Conservation (phyloP, 2,329 filamentous ascomycete genomes). For the Fusarium sp. region DNA sequence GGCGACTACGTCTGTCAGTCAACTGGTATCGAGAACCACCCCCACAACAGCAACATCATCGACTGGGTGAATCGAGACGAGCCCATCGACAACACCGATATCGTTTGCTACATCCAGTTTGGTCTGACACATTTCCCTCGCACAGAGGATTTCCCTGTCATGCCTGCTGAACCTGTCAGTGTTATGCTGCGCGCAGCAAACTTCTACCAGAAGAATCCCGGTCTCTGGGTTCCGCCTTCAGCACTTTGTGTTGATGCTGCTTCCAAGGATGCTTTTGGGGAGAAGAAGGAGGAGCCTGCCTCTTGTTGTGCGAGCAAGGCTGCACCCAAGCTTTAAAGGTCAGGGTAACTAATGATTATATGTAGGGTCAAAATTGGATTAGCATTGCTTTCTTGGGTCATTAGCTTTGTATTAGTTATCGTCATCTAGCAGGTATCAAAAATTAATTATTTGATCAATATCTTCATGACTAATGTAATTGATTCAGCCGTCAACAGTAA, state of each 20-base stretch:
- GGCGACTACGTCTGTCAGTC: conserved; percentile 91
- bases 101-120: conserved; percentile 95
- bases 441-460: no score
- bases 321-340: conserved; percentile 21
- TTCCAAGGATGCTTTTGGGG: conserved; percentile 39
- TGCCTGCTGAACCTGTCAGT: conserved; percentile 89
- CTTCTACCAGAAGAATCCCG: conserved; percentile 86
- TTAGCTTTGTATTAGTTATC: not conserved
- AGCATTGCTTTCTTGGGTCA: not conserved
- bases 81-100: conserved; percentile 82
- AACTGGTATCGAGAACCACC: conserved; percentile 71
- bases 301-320: conserved; percentile 44
- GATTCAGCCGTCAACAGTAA: no score
- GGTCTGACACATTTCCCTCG: conserved; percentile 90
- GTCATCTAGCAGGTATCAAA: no score
- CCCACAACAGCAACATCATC: conserved; percentile 75
- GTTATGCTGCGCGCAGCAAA: conserved; percentile 82
- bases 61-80: conserved; percentile 82
- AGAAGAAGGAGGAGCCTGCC: conserved; percentile 33
- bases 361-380: not conserved
- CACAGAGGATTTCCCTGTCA: conserved; percentile 92
- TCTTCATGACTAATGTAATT: no score
- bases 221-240: conserved; percentile 79
- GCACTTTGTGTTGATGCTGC: conserved; percentile 43
- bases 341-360: not conserved